A percentile compares a stretch with the other conserved stretches of the same genome.
Conservation (phyloP, 495 filamentous ascomycete genomes). For the Daldinia concentrica region DNA sequence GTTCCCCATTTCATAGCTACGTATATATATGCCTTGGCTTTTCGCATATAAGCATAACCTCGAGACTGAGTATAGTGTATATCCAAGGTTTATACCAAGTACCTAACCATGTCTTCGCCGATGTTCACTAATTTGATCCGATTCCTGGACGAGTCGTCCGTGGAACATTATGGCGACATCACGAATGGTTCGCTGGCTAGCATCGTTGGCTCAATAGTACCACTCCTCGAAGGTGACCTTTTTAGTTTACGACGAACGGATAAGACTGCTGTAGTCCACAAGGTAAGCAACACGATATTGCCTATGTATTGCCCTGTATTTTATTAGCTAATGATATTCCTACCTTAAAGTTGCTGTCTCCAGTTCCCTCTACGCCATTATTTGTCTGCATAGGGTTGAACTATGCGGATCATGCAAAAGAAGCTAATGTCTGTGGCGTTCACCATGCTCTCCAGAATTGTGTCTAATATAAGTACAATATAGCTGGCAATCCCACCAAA, state of each 20-base stretch:
- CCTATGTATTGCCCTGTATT: not conserved
- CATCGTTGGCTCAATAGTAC: slow-evolving; percentile 13
- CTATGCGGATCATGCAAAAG: slow-evolving; percentile 21
- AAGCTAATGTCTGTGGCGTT: slow-evolving; percentile 1
- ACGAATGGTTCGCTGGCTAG: not conserved
- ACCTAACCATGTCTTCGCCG: not conserved
- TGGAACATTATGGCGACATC: slow-evolving; percentile 22
- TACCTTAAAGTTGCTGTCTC: slow-evolving; percentile 6
- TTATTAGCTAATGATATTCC: not conserved
- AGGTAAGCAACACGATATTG: not conserved
- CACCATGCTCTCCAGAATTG: not conserved
- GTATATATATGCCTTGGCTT: not conserved
- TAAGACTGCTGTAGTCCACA: slow-evolving; percentile 8
- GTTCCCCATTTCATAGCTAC: not conserved
- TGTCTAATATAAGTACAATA: not conserved
- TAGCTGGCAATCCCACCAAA: slow-evolving; percentile 21
- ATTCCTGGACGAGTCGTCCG: slow-evolving; percentile 15
- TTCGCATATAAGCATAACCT: not conserved
- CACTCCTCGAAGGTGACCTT: slow-evolving; percentile 5
- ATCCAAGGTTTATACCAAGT: not conserved
- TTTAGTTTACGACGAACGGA: not conserved
- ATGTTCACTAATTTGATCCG: slow-evolving; percentile 18
- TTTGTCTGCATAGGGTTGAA: slow-evolving; percentile 23
- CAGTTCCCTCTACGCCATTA: slow-evolving; percentile 6
- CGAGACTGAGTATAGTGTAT: not conserved